Evolutionary conservation across 108 stramenopile species (phyloP).

Genomic region (Cylindrotheca closterium): DNA sequence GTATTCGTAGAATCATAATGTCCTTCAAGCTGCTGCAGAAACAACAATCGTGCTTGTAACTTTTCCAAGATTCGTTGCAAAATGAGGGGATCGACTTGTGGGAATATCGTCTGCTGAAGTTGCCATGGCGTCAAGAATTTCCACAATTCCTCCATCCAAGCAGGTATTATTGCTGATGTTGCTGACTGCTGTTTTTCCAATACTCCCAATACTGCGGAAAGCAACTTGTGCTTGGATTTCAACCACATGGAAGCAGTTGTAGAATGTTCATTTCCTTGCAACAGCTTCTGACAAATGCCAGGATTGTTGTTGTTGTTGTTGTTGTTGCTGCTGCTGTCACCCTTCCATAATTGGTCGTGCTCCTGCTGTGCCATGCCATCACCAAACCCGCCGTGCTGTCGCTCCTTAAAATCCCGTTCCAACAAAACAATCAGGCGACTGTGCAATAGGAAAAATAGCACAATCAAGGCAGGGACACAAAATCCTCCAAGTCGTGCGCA

Average conservation of each 20-base stretch:
- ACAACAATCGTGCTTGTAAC: not conserved
- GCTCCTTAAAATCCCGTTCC: not conserved
- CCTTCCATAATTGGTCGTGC: not conserved
- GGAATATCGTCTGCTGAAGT: not conserved
- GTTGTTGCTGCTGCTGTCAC: not conserved
- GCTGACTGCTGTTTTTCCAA: not conserved
- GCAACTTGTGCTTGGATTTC: not conserved
- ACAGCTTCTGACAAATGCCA: not conserved
- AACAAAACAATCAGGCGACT: not conserved
- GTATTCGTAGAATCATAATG: too few species aligned
- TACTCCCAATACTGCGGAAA: not conserved
- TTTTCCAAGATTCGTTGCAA: not conserved
- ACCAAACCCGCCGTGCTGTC: too few species aligned
- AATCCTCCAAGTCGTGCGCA: too few species aligned
- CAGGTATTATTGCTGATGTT: too few species aligned
- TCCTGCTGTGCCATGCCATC: too few species aligned
- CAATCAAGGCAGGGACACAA: too few species aligned
- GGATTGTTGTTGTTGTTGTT: not conserved
- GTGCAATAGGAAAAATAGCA: too few species aligned
- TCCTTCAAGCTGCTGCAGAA: too few species aligned
- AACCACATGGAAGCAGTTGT: slow-evolving; percentile 3
- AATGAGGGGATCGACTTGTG: not conserved
- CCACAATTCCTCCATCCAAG: slow-evolving; percentile 6
- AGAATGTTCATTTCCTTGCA: not conserved
- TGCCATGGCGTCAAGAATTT: not conserved